phyloP scores from a whole-genome alignment of 2,329 filamentous ascomycete genomes.

The Aspergillus tamarii region DNA sequence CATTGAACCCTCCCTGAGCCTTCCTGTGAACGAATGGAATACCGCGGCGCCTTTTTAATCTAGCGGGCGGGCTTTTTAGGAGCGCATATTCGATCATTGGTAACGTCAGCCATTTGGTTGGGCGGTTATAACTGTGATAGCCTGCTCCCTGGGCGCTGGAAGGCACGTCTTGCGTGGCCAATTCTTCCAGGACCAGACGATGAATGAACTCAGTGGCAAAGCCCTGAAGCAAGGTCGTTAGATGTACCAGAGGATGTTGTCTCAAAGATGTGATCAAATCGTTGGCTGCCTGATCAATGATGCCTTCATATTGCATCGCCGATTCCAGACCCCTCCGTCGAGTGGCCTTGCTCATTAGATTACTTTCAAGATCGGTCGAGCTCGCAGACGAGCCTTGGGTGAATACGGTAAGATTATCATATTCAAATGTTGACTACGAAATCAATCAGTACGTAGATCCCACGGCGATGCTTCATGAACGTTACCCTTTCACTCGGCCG shows the following conservation, averaged over 20 bases:
- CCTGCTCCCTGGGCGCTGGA: not conserved
- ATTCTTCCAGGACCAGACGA: not conserved
- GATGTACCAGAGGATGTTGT: constrained; percentile 8
- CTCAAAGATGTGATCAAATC: constrained; percentile 16
- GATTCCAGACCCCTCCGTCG: not conserved
- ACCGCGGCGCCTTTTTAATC: constrained; percentile 9
- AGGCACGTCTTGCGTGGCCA: not conserved
- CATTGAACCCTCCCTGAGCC: not conserved
- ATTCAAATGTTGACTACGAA: not conserved
- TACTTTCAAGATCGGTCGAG: not conserved
- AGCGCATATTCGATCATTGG: constrained; percentile 8
- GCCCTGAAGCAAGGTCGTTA: constrained; percentile 8
- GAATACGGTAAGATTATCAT: no score
- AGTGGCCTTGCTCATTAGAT: not conserved
- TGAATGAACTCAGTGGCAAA: constrained; percentile 15
- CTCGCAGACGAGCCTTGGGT: not conserved
- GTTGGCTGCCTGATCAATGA: constrained; percentile 9
- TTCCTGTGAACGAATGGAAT: not conserved
- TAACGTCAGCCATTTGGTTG: not conserved
- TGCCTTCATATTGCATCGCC: constrained; percentile 12
- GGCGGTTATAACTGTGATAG: not conserved
- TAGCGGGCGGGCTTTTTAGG: constrained; percentile 7
- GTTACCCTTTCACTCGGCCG: constrained; percentile 5
- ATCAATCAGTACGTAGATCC: not conserved
- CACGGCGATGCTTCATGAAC: not conserved